Evolutionary conservation across 2,329 filamentous ascomycete genomes (phyloP).

Genomic region (Phyllosticta capitalensis): DNA sequence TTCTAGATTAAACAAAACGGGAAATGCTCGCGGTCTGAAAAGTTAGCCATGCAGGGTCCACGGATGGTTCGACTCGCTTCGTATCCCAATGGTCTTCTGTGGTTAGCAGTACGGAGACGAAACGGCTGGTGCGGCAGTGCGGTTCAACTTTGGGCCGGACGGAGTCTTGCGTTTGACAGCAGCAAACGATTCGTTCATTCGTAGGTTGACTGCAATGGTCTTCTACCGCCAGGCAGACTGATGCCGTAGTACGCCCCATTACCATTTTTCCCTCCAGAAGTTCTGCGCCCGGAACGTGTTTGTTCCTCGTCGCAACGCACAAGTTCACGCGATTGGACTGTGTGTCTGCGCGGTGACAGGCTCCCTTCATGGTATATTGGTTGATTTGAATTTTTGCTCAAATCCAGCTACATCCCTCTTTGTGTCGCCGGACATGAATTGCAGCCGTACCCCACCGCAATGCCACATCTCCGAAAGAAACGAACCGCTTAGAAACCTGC

Average conservation of each 20-base stretch:
- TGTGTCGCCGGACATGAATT: constrained; percentile 10
- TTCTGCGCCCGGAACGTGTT: neutral
- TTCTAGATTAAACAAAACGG: neutral
- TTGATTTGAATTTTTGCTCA: constrained; percentile 8
- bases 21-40: neutral
- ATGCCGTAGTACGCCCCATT: neutral
- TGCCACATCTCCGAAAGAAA: constrained; percentile 19
- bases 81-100: neutral
- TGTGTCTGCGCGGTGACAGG: neutral
- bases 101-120: neutral
- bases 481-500: constrained; percentile 28
- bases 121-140: neutral
- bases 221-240: neutral
- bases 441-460: constrained; percentile 16
- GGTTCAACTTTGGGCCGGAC: neutral
- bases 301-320: neutral
- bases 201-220: constrained; percentile 8
- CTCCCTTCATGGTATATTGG: constrained; percentile 1
- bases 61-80: neutral
- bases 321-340: neutral
- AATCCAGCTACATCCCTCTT: constrained; percentile 11
- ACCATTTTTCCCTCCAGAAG: constrained; percentile 1
- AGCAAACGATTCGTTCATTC: constrained; percentile 9
- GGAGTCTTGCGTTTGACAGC: neutral
- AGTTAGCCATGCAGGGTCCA: neutral